Evolutionary conservation across 768 basidiomycete species (phyloP).

Genomic region (Tephrocybe sp.): DNA sequence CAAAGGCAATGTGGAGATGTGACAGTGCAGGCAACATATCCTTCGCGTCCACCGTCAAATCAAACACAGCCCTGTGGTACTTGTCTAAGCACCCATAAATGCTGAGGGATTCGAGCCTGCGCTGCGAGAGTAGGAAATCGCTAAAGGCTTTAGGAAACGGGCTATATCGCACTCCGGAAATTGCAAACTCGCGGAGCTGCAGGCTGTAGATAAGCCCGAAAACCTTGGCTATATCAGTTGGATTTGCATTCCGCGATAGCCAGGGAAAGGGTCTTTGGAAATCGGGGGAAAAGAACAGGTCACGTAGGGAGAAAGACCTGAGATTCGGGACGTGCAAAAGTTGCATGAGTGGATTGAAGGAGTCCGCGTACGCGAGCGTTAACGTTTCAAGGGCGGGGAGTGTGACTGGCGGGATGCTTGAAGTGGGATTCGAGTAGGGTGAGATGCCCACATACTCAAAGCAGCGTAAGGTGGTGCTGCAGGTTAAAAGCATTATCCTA

Average conservation of each 20-base stretch:
- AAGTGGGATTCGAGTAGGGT: background rate
- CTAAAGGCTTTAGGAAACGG: background rate
- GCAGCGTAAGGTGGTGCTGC: background rate
- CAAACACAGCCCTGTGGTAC: conserved; percentile 5
- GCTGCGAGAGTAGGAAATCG: background rate
- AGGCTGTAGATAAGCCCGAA: background rate
- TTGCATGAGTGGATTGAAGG: background rate
- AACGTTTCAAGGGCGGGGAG: conserved; percentile 2
- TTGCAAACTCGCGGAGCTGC: background rate
- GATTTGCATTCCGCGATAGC: background rate
- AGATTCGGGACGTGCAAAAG: background rate
- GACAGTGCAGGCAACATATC: background rate
- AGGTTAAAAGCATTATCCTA: background rate
- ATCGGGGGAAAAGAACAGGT: conserved; percentile 1
- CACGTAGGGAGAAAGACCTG: conserved; percentile 3
- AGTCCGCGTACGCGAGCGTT: conserved; percentile 2
- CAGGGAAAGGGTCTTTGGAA: background rate
- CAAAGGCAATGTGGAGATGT: background rate
- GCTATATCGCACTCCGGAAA: conserved; percentile 4
- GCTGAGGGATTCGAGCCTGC: background rate
- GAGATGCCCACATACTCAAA: background rate
- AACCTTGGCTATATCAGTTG: background rate
- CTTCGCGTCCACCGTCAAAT: background rate
- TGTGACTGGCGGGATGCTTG: background rate
- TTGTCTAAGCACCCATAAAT: conserved; percentile 1